Base-by-base conservation (phyloP, 1,284 basidiomycete genomes). In the Mycosarcoma mackinlayi region DNA sequence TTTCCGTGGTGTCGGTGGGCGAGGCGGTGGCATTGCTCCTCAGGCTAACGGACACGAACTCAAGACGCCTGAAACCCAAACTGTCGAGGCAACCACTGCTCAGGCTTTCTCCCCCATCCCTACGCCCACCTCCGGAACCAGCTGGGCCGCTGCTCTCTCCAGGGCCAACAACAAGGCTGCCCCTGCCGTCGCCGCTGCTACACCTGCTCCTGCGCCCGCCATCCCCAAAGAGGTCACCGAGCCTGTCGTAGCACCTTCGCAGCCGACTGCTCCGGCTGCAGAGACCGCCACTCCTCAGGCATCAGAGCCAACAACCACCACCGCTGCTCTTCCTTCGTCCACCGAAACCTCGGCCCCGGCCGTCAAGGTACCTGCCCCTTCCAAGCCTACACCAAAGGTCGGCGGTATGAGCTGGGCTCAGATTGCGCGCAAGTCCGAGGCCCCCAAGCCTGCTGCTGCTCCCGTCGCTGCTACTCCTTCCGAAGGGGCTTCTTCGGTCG, bases 391-490 rank as follows among this genome's bases (percentile, higher is more conserved):
- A 19, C 47, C 64, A 50, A 65, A 59, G 52, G 37, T 63, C 38
- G 48, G 54, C 35, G 61, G 60, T 41, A 75, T 76, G 79, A 81
- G 76, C 73, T 82, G 80, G 80, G 80, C 80, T 49, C 80, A 82
- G 60, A 76, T 82, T 30, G 80, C 80, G 37, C 76, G 77, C 50
- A 63, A 73, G 60, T 73, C 63, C 23, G 76, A 79, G 57, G 60
- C 75, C 24, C 72, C 76, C 49, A 76, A 76, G 65, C 64, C 65
- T 33, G 59, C 44, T 25, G 47, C 63, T 47, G 48, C 51, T 23
- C 33, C 56, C 13, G 30, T 23, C 21, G 49, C 47, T 39, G 42
- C 35, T 34, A 46, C 53, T n/a, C 18, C 53, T 10, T 34, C 58
- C 23, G 55, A 55, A 38, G 11, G 30, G 14, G 42, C 51, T 14